Base-by-base conservation (phyloP, 2,329 filamentous ascomycete genomes). In the Claviceps quebecensis region DNA sequence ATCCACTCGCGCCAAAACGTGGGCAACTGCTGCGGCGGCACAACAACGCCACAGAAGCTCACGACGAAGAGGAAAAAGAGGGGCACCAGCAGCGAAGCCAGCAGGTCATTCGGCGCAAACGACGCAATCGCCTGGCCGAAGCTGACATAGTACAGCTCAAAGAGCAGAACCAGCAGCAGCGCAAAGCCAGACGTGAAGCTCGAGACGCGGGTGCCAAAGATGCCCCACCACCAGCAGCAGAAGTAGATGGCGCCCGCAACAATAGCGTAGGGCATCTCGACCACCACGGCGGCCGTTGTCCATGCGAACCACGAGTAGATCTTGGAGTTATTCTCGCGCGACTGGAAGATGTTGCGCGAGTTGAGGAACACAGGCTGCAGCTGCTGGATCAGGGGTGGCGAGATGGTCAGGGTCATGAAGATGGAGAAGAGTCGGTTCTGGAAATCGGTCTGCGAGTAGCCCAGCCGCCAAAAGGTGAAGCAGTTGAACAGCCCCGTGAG, bases 301-400 rank as follows among this genome's bases (percentile, higher is more conserved):
- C 85, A 87, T 0, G 84, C 83, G 14, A 77, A 66, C 85, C 86
- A 89, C 1, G 78, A 82, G 66, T 91, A 93, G 26, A 88, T 87
- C 63, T 88, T 88, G 16, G 83, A 79, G n/a, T 78, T 86, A 47
- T 81, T 76, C 63, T 93, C 87, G 5, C 87, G 76, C 1, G 76
- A 79, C 62, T 84, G 70, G 67, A 86, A 93, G 26, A 91, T 72
- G 36, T 77, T 72, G 4, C 84, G 75, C 45, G 80, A 77, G 53
- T 77, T 70, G 49, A 88, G 69, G 61, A 84, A 89, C 5, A 78
- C 77, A 0, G 86, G 86, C 60, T 90, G 84, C 0, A 90, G 72
- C 58, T 90, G 85, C 59, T 89, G 83, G 53, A 90, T 86, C 1
- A 90, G 69, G 0, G 84, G 83, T 0, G 84, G 84, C 1, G 78